Base-by-base conservation (phyloP, 768 basidiomycete species). In the Pholiota conissans region DNA sequence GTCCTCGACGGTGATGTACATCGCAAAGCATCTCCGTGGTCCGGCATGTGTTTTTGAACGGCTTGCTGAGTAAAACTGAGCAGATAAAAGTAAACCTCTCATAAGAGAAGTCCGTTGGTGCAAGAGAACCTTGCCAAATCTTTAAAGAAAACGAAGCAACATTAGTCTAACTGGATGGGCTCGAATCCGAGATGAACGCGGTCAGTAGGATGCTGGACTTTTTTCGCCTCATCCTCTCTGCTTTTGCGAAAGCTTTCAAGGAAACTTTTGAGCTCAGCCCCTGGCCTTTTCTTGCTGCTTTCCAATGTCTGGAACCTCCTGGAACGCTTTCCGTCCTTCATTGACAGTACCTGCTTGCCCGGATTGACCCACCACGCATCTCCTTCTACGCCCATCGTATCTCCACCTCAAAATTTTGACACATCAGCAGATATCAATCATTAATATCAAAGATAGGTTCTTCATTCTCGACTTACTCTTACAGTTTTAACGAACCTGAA, bases 341-440 rank as follows among this genome's bases (percentile, higher is more conserved):
- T 8, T 34, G 16, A 34, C 35, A 22, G 18, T 34, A 28, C 32
- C 5, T 16, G 22, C 10, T 29, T 22, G 35, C 2, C 20, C 30
- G 30, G 22, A 18, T 5, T 49, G 30, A 28, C 49, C 30, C 49
- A 32, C 29, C n/a, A 1, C n/a, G 3, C 49, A 49, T 32, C 50
- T 52, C 50, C 50, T 52, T 52, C 50, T 52, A 37, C 26, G 32
- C 13, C 50, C 50, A 3, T 37, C 34, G 22, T 52, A 52, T 34
- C 50, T 52, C 50, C 50, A 27, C 4, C 16, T 37, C 39, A n/a
- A 37, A 27, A 24, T 13, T 45, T 37, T 35, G 50, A 27, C 35
- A 52, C 24, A 52, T 39, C 50, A 52, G 22, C 34, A n/a, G 13
- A 37, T 35, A 11, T 34, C 34, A n/a, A 39, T 52, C 26, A 52